Base-by-base conservation (phyloP, 1,284 basidiomycete genomes). In the Grifola frondosa region DNA sequence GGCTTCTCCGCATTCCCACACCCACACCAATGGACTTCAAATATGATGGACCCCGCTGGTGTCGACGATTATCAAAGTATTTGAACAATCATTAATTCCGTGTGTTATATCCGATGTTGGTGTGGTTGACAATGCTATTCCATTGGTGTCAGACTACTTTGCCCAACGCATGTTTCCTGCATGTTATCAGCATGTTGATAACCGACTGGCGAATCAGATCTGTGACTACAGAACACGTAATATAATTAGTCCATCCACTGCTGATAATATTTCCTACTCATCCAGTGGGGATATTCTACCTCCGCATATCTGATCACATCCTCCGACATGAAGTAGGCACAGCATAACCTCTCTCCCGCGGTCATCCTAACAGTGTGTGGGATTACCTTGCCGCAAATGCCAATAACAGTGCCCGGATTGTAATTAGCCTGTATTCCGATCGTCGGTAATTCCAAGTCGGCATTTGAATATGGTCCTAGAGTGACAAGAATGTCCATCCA, bases 271-370 rank as follows among this genome's bases (percentile, higher is more conserved):
- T 20, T n/a, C n/a, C 32, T 9, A 16, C 9, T 34, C n/a, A 21
- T 21, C 35, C 35, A 37, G 16, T 23, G 35, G 3, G 28, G 24
- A 25, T n/a, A 8, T 5, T 24, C 7, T 8, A 26, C 24, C 9
- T 22, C 35, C 5, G 19, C 5, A 26, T 37, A 26, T 5, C 6
- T 26, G 24, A 26, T 23, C 15, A 37, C 16, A 3, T 23, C 35
- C 12, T 24, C 35, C 8, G 23, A 37, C 35, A 37, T 37, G 35
- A 25, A 37, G 24, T 26, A 37, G 6, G 35, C n/a, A 17, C 28
- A 37, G 15, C 35, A 37, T 15, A 37, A 16, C 10, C 24, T 15
- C 25, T 37, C 35, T 5, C 16, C 24, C n/a, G 25, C 23, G 6
- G 28, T 26, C 15, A n/a, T 15, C 4, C n/a, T 16, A 26, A 37